Conservation (phyloP, 257 asterid genomes). For the Rubia yunnanensis region DNA sequence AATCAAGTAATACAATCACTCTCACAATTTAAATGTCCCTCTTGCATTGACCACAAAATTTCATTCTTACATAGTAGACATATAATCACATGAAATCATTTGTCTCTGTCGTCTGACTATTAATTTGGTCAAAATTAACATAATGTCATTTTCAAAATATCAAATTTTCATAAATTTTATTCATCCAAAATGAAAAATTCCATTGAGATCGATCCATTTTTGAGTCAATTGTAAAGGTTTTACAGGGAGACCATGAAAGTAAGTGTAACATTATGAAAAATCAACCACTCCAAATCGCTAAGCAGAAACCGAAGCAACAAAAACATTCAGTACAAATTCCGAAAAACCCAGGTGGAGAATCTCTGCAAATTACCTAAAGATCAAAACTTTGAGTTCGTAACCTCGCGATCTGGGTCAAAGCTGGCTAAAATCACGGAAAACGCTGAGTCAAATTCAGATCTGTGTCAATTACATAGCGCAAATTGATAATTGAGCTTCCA, state of each 20-base stretch:
- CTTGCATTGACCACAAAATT: neutral
- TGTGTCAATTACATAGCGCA: neutral
- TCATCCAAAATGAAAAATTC: too few species aligned
- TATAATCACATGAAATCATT: too few species aligned
- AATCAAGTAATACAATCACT: neutral
- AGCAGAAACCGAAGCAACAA: neutral
- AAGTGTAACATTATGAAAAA: too few species aligned
- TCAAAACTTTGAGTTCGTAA: neutral
- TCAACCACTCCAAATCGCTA: too few species aligned
- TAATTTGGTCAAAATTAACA: too few species aligned
- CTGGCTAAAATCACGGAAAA: neutral
- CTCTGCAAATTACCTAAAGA: conserved; percentile 5
- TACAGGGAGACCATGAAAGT: too few species aligned
- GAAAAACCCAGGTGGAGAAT: neutral
- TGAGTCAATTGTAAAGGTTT: too few species aligned
- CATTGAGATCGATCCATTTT: too few species aligned
- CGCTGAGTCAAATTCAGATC: conserved; percentile 4
- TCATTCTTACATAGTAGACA: too few species aligned
- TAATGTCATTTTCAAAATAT: too few species aligned
- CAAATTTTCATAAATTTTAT: too few species aligned
- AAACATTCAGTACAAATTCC: neutral
- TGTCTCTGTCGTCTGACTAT: too few species aligned
- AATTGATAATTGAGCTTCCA: neutral
- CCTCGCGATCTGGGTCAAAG: conserved; percentile 3
- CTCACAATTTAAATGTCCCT: neutral